Conservation (phyloP, 106 monocot species). For the Agapanthus africanus region DNA sequence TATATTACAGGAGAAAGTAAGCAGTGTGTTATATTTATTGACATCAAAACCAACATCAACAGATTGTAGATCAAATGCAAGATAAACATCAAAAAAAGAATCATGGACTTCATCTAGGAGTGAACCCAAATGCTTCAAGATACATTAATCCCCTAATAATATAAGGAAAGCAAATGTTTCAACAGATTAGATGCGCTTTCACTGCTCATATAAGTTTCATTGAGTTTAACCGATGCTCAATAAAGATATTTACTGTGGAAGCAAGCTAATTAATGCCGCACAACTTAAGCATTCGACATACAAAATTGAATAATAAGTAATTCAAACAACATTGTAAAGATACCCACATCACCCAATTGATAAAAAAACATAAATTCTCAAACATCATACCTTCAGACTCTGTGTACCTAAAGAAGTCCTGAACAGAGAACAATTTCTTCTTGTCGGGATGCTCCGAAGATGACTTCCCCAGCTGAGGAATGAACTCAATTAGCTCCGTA, state of each 20-base stretch:
- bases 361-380: not conserved
- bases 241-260: not conserved
- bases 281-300: not conserved
- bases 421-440: constrained; percentile 75
- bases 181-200: not conserved
- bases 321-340: not conserved
- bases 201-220: not conserved
- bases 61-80: too few relatives aligned
- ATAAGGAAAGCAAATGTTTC: not conserved
- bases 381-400: constrained; percentile 55
- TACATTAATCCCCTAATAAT: not conserved
- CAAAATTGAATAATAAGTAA: not conserved
- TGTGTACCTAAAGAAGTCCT: constrained; percentile 69
- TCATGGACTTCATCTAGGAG: too few relatives aligned
- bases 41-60: too few relatives aligned
- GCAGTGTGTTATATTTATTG: too few relatives aligned
- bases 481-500: constrained; percentile 48
- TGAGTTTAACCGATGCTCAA: not conserved
- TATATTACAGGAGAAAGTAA: too few relatives aligned
- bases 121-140: too few relatives aligned
- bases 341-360: not conserved
- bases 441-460: constrained; percentile 62
- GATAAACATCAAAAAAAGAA: too few relatives aligned
- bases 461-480: constrained; percentile 45
- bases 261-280: not conserved